phyloP scores from a whole-genome alignment of 1,139 yeast genomes.

The Nakaseomyces uthaithaninus region DNA sequence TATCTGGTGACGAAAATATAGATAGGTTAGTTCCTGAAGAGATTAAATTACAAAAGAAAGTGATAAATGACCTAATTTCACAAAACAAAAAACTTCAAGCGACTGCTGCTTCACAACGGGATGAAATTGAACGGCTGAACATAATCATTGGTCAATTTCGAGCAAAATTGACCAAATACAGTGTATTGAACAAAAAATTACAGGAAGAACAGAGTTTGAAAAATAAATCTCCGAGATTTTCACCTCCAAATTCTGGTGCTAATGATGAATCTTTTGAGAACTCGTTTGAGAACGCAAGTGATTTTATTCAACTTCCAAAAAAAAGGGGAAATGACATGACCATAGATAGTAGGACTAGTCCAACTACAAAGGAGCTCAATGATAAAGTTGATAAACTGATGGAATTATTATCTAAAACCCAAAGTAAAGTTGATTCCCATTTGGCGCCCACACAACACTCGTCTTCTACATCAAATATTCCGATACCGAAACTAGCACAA shows the following conservation, averaged over 20 bases:
- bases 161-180: constrained; percentile 11
- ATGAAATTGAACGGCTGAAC: constrained; percentile 10
- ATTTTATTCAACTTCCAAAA: constrained; percentile 14
- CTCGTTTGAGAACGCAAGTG: constrained; percentile 10
- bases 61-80: constrained; percentile 8
- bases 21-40: constrained; percentile 11
- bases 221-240: not conserved
- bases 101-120: not conserved
- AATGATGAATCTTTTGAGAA: constrained; percentile 3
- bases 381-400: constrained; percentile 9
- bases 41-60: constrained; percentile 8
- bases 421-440: not conserved
- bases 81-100: constrained; percentile 9
- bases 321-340: constrained; percentile 6
- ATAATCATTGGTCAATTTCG: constrained; percentile 9
- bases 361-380: constrained; percentile 3
- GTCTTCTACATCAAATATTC: not conserved
- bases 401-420: constrained; percentile 6
- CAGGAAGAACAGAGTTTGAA: constrained; percentile 2
- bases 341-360: not conserved
- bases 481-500: not conserved
- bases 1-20: not conserved
- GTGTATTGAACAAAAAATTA: constrained; percentile 9
- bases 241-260: not conserved
- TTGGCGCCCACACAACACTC: not conserved